Conservation (phyloP, 176 grass and related monocot genomes). For the Zea luxurians region DNA sequence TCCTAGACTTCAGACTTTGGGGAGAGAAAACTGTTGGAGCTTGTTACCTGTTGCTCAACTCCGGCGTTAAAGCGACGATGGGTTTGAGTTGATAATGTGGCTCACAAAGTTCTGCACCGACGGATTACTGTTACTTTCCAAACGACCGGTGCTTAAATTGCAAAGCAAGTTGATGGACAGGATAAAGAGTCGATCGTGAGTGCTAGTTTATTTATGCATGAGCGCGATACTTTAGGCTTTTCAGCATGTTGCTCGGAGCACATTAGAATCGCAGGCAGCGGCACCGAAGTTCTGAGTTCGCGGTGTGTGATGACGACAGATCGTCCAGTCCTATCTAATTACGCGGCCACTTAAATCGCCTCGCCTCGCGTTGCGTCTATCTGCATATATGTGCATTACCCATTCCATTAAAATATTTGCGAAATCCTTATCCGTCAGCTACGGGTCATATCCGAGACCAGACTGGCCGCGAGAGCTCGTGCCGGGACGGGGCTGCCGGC, state of each 20-base stretch:
- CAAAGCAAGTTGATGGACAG: constrained; percentile 13
- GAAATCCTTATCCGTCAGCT: constrained; percentile 2
- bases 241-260: constrained; percentile 38
- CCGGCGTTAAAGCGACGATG: neutral
- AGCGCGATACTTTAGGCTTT: constrained; percentile 12
- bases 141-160: neutral
- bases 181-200: neutral
- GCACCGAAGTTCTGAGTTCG: neutral
- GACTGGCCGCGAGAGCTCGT: neutral
- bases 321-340: neutral
- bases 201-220: constrained; percentile 7
- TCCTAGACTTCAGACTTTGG: neutral
- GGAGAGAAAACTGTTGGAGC: neutral
- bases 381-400: neutral
- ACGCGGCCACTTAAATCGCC: neutral
- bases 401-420: neutral
- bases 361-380: neutral
- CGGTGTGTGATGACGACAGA: neutral
- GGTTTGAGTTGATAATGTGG: neutral
- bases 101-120: neutral
- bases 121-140: neutral
- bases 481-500: neutral
- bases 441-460: neutral
- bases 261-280: neutral
- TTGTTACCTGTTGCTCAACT: neutral